A percentile compares a stretch with the other conserved stretches of the same genome.
phyloP scores from a whole-genome alignment of 2,329 filamentous ascomycete genomes.

The Amphichorda felina region DNA sequence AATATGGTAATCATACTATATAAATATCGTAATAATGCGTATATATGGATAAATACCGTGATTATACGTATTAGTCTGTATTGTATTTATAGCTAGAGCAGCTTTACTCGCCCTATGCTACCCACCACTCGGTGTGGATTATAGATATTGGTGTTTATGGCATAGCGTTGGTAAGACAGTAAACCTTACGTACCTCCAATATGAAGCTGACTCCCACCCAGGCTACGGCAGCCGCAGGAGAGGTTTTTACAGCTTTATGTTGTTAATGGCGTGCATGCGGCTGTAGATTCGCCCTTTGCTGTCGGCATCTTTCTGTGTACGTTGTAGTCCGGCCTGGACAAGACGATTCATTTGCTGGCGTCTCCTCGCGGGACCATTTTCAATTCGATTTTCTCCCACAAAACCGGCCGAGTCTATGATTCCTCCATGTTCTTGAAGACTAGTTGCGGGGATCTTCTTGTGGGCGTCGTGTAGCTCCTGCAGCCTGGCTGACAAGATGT shows the following conservation, averaged over 20 bases:
- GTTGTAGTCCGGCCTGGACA: constrained; percentile 11
- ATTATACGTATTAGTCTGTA: too few relatives aligned
- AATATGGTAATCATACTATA: constrained; percentile 18
- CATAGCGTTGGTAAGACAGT: not conserved
- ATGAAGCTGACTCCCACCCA: constrained; percentile 22
- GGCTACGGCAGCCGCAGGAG: constrained; percentile 20
- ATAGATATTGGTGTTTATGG: constrained; percentile 10
- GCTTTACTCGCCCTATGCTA: constrained; percentile 23
- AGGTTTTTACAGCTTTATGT: constrained; percentile 11
- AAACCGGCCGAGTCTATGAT: too few relatives aligned
- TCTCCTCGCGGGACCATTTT: constrained; percentile 8
- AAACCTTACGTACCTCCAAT: constrained; percentile 16
- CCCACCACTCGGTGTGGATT: constrained; percentile 19
- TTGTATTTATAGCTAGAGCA: constrained; percentile 29
- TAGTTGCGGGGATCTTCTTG: too few relatives aligned
- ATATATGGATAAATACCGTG: too few relatives aligned
- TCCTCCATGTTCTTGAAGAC: too few relatives aligned
- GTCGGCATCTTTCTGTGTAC: constrained; percentile 11
- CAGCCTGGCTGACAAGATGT: constrained; percentile 8
- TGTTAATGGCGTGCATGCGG: constrained; percentile 12
- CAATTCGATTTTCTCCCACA: constrained; percentile 11
- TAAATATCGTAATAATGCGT: too few relatives aligned
- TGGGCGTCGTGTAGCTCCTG: not conserved
- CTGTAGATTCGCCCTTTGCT: constrained; percentile 12
- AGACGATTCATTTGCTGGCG: constrained; percentile 16